phyloP scores from a whole-genome alignment of 495 filamentous ascomycete species.

The Xylaria acuta region DNA sequence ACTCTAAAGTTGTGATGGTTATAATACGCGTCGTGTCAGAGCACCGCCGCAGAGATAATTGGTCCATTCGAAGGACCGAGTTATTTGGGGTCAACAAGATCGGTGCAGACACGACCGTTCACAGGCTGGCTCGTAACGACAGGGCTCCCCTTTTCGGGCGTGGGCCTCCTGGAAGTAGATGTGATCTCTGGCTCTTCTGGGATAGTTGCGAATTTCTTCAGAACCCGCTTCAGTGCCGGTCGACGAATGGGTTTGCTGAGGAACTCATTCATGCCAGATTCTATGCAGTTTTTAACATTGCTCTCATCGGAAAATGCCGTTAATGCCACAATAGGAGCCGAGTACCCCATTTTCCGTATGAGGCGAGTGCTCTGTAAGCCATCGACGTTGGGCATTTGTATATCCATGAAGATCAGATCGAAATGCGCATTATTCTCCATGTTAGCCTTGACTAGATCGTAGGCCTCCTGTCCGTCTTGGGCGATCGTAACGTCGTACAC shows the following conservation, averaged over 20 bases:
- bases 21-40: background rate
- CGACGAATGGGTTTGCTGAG: constrained; percentile 81
- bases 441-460: constrained; percentile 79
- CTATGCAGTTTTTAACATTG: constrained; percentile 85
- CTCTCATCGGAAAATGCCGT: constrained; percentile 90
- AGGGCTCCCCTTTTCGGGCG: constrained; percentile 35
- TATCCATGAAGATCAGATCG: constrained; percentile 93
- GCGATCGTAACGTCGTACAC: constrained; percentile 77
- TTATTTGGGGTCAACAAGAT: constrained; percentile 10
- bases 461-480: constrained; percentile 88
- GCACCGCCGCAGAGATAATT: constrained; percentile 4
- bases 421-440: constrained; percentile 77
- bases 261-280: constrained; percentile 77
- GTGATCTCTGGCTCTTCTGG: constrained; percentile 58
- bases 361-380: constrained; percentile 87
- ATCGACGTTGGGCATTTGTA: constrained; percentile 93
- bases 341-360: constrained; percentile 86
- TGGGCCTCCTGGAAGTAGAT: constrained; percentile 39
- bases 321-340: constrained; percentile 86
- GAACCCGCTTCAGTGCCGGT: constrained; percentile 82
- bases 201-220: constrained; percentile 69
- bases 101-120: constrained; percentile 21
- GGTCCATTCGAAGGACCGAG: constrained; percentile 24
- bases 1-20: background rate
- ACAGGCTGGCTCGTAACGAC: constrained; percentile 7